Base-by-base conservation (phyloP, 2,329 filamentous ascomycete species). In the Kalaharituber pfeilii region DNA sequence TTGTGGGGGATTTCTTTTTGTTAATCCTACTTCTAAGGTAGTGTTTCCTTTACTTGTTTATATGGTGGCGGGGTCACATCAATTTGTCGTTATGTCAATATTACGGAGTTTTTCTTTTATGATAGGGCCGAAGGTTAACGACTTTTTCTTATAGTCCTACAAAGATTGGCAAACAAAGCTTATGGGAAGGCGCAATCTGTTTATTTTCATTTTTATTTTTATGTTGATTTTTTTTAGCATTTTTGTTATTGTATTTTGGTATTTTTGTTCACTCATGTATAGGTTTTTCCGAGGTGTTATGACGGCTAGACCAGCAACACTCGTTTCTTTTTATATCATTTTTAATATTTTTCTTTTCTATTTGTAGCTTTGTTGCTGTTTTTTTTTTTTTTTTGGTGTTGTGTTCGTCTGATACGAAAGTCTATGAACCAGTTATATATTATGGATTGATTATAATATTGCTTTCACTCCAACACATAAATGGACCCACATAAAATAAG, bases 1-100 rank as follows among this genome's bases (percentile, higher is more conserved):
- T 55, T 44, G 49, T 45, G 51, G 56, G 54, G 49, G 25, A 47
- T 51, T 50, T 47, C 53, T 51, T 54, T 53, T 59, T 50, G 42
- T 49, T 56, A 53, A 36, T 28, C 56, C 52, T 44, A 24, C 52
- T 49, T 55, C 47, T 52, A 44, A 49, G 53, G 47, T 53, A 39
- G 20, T 30, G 29, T 36, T 53, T 54, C 42, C 55, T 58, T 57
- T 44, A 49, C 53, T 58, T 60, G 42, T 49, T 53, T 52, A 49
- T 53, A 22, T 22, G 22, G 5, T 22, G 42, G 42, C n/a, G 42
- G n/a, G 18, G 13, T 47, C 1, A 47, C 24, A 47, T 47, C 24
- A 22, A 47, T 47, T 22, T 47, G 24, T 47, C 13, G 25, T 13
- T 11, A 13, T 13, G 42, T 20, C 22, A 3, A 22, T 47, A 13